phyloP scores from a whole-genome alignment of 305 asterid genomes.

The Ruellia speciosa region DNA sequence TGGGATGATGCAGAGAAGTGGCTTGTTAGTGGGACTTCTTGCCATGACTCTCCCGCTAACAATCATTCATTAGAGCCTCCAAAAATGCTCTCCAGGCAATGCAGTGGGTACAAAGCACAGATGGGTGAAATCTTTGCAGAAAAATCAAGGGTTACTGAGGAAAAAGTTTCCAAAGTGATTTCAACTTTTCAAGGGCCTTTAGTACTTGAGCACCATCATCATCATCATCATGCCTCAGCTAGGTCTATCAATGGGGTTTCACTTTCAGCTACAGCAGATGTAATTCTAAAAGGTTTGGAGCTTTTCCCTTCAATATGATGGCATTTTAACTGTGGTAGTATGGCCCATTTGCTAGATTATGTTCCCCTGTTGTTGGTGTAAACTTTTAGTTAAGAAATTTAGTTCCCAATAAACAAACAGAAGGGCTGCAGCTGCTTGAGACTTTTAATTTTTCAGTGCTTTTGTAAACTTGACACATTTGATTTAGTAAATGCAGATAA shows the following conservation, averaged over 20 bases:
- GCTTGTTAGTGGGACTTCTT: conserved; percentile 60
- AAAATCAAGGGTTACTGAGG: conserved; percentile 45
- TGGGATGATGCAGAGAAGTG: conserved; percentile 99
- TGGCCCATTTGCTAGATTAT: too few relatives aligned
- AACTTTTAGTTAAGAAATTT: too few relatives aligned
- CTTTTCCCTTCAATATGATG: background rate
- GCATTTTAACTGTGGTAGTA: too few relatives aligned
- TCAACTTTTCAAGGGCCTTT: conserved; percentile 41
- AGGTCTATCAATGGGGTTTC: conserved; percentile 35
- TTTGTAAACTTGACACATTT: conserved; percentile 3
- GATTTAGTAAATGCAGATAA: conserved; percentile 56
- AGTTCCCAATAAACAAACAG: too few relatives aligned
- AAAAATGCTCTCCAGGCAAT: conserved; percentile 40
- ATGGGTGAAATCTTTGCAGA: conserved; percentile 41
- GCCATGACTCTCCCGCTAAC: conserved; percentile 48
- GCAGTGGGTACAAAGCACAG: conserved; percentile 49
- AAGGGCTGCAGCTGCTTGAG: too few relatives aligned
- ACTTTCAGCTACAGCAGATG: conserved; percentile 41
- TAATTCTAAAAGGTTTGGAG: conserved; percentile 55
- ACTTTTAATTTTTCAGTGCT: background rate
- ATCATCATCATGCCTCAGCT: conserved; percentile 20
- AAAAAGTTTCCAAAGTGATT: conserved; percentile 39
- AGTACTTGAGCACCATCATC: conserved; percentile 22
- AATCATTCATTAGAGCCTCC: conserved; percentile 32
- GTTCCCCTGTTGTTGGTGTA: too few relatives aligned